Conservation (phyloP, 2,329 filamentous ascomycete genomes). For the Aureobasidium sp. region DNA sequence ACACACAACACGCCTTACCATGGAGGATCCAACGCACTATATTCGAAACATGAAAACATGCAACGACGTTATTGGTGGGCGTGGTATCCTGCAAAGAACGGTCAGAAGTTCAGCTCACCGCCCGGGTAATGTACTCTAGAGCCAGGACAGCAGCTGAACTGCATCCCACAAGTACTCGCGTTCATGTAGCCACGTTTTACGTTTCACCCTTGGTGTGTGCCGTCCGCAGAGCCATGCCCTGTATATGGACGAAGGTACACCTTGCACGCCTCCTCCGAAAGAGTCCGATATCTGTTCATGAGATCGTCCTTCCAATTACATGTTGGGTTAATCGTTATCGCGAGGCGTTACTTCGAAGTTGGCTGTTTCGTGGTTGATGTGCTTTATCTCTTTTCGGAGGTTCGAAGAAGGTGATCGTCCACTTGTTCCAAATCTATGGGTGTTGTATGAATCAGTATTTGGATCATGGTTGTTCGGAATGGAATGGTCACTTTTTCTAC, state of each 20-base stretch:
- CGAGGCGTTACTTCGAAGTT: background rate
- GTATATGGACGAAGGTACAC: background rate
- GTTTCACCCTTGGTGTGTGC: background rate
- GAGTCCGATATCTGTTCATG: background rate
- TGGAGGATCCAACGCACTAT: background rate
- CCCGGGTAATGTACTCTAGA: background rate
- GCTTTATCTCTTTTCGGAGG: background rate
- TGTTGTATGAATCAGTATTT: background rate
- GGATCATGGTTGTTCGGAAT: background rate
- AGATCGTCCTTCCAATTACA: background rate
- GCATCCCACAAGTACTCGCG: background rate
- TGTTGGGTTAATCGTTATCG: background rate
- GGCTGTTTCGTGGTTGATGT: conserved; percentile 3
- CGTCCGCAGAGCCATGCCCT: background rate
- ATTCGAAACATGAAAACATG: background rate
- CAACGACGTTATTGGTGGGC: background rate
- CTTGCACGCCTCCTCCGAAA: background rate
- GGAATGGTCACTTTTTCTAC: background rate
- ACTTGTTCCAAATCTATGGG: background rate
- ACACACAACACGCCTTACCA: background rate
- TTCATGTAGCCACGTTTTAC: conserved; percentile 2
- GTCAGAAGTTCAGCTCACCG: conserved; percentile 4
- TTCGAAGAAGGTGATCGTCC: background rate
- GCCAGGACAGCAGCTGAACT: background rate
- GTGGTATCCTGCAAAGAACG: background rate